Evolutionary conservation across 441 rosid genomes (phyloP).

Genomic region (Euphorbia celastroides): DNA sequence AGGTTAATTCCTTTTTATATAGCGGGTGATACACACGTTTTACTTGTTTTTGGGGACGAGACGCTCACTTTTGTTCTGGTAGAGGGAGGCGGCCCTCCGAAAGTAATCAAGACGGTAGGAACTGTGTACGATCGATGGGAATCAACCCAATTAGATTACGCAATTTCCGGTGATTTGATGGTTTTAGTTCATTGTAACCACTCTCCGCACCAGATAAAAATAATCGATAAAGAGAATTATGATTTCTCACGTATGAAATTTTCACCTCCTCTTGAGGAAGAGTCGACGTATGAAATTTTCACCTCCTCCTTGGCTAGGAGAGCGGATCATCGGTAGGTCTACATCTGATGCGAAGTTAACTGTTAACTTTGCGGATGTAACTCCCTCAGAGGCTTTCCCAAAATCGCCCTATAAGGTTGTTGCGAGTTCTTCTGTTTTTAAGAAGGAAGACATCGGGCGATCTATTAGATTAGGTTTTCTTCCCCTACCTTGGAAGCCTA

Average conservation of each 20-base stretch:
- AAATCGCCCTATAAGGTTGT: not conserved
- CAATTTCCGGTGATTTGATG: not conserved
- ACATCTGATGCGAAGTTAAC: not conserved
- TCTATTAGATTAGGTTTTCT: not conserved
- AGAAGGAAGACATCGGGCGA: not conserved
- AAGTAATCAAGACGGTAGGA: not conserved
- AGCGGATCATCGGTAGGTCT: not conserved
- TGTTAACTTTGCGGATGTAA: not conserved
- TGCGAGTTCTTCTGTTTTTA: not conserved
- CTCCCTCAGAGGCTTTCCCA: not conserved
- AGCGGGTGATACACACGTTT: not conserved
- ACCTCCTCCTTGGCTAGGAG: not conserved
- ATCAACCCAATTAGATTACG: not conserved
- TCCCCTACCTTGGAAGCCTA: not conserved
- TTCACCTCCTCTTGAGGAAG: not conserved
- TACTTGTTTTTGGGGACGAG: not conserved
- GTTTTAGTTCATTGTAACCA: not conserved
- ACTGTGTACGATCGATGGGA: not conserved
- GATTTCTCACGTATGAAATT: not conserved
- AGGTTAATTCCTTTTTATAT: not conserved
- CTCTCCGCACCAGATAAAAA: not conserved
- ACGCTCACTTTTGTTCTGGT: not conserved
- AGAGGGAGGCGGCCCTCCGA: not conserved
- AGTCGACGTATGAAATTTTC: too few relatives aligned
- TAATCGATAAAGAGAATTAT: not conserved